phyloP scores from a whole-genome alignment of 345 rosid genomes.

The Salix suchowensis region DNA sequence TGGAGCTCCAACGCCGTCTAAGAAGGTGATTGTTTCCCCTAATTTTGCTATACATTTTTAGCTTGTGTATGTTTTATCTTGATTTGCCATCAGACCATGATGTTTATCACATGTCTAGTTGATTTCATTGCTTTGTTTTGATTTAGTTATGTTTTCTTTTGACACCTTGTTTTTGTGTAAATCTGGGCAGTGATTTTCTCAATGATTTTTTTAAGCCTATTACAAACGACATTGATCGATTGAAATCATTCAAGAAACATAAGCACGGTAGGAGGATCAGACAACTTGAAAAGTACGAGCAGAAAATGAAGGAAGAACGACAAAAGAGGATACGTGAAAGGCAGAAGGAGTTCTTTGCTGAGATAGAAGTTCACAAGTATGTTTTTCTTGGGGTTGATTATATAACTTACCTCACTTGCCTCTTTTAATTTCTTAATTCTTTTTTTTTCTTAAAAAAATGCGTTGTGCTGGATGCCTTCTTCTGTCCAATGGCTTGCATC shows the following conservation, averaged over 20 bases:
- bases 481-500: neutral
- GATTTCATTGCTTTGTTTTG: neutral
- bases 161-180: conserved; percentile 10
- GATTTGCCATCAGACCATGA: neutral
- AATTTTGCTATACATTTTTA: neutral
- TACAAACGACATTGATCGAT: conserved; percentile 60
- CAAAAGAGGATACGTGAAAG: conserved; percentile 92
- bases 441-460: neutral
- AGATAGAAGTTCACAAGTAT: conserved; percentile 89
- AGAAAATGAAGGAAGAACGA: conserved; percentile 91
- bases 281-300: conserved; percentile 80
- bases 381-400: conserved; percentile 6
- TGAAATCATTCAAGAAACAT: conserved; percentile 73
- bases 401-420: neutral
- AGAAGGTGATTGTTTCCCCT: conserved; percentile 50
- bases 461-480: neutral
- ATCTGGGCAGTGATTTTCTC: conserved; percentile 63
- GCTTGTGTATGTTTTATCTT: neutral
- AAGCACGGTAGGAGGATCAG: conserved; percentile 85
- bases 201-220: conserved; percentile 75
- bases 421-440: conserved; percentile 5
- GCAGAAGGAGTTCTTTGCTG: conserved; percentile 92
- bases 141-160: conserved; percentile 8
- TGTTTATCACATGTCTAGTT: neutral
- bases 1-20: conserved; percentile 72